Base-by-base conservation (phyloP, 2,329 filamentous ascomycete genomes). In the Alternaria sp. region DNA sequence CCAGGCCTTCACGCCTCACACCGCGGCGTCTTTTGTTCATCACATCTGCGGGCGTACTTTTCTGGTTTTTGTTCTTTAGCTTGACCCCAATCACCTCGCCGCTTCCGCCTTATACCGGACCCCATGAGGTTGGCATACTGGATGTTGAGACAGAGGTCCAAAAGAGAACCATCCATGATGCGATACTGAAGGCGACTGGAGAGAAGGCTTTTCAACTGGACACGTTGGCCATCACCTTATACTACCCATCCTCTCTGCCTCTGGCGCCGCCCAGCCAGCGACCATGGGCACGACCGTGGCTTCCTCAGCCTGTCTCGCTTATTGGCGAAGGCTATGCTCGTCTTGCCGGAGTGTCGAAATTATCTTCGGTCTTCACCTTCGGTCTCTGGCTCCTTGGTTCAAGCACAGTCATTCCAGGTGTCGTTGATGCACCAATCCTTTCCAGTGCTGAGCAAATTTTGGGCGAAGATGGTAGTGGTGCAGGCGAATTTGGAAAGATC, bases 201-300 rank as follows among this genome's bases (percentile, higher is more conserved):
- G 69, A 79, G 36, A 78, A 79, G 19, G 80, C 81, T 6, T 83
- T 84, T 52, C 76, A 83, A 51, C 70, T 84, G n/a, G 68, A 80
- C 28, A 83, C 82, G 9, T 78, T 84, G 6, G 77, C 83, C 4
- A 79, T 83, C 65, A 82, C 82, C 2, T 66, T 84, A 3, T 84
- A 82, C 74, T 84, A 84, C 57, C 82, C 82, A 2, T 77, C 82
- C 2, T 75, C 73, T 6, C 47, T 75, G 23, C 69, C 72, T 7
- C 57, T 59, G 7, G 60, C 61, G 1, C 50, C 74, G 46, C 69
- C 64, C 23, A 66, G 54, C 23, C 67, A 75, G 25, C 73, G 71
- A 59, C 73, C 74, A n/a, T 72, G 71, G 69, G 74, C 77, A 26
- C 81, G 83, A 51, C 78, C 75, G 9, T 84, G 82, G 82, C 73